phyloP scores from a whole-genome alignment of 192 early-diverging fungal genomes.

The Allomyces javanicus region DNA sequence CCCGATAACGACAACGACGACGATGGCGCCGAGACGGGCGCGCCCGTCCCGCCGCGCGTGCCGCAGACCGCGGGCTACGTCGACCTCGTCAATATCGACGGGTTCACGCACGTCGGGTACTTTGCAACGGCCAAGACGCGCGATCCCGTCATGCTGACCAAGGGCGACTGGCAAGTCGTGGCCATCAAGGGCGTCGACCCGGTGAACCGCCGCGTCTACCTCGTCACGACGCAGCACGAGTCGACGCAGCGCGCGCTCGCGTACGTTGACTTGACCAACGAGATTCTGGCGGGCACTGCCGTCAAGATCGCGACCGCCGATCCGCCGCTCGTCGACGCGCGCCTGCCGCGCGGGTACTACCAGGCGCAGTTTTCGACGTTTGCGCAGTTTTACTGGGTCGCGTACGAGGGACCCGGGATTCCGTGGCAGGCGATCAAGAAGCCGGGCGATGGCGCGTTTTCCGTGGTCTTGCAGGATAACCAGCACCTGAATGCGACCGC shows the following conservation, averaged over 20 bases:
- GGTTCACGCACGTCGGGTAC: constrained; percentile 46
- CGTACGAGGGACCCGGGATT: constrained; percentile 65
- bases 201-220: constrained; percentile 18
- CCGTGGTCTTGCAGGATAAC: constrained; percentile 36
- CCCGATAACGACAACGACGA: too few relatives aligned
- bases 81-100: constrained; percentile 41
- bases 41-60: background rate
- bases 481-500: constrained; percentile 20
- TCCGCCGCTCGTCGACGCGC: background rate
- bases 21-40: background rate
- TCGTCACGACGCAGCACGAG: constrained; percentile 14
- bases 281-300: background rate
- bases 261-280: background rate
- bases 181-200: constrained; percentile 4
- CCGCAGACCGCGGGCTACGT: constrained; percentile 27
- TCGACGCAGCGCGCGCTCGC: background rate
- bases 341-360: constrained; percentile 31
- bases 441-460: constrained; percentile 26
- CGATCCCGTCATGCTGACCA: constrained; percentile 36
- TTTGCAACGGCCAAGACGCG: constrained; percentile 27
- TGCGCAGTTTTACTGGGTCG: constrained; percentile 48
- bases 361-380: constrained; percentile 48
- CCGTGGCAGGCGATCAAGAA: constrained; percentile 55
- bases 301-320: too few relatives aligned
- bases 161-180: constrained; percentile 51